Conservation (phyloP, 2,329 filamentous ascomycete genomes). For the Huntiella abstrusa region DNA sequence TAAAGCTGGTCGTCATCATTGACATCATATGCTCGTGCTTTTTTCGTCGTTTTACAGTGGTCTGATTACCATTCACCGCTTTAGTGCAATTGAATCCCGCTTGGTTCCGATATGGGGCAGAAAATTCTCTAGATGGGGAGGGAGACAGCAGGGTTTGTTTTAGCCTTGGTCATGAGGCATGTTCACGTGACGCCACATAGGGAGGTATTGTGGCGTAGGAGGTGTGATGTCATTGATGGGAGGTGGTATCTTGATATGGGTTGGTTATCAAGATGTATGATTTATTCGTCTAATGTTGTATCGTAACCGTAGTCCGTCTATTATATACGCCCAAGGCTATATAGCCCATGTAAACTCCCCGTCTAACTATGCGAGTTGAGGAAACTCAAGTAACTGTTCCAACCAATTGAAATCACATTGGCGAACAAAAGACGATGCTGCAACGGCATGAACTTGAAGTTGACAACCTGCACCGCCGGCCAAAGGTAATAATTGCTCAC, state of each 20-base stretch:
- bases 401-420: constrained; percentile 55
- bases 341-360: neutral
- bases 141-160: neutral
- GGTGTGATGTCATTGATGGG: constrained; percentile 1
- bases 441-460: constrained; percentile 74
- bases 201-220: neutral
- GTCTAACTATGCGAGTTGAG: constrained; percentile 29
- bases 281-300: constrained; percentile 5
- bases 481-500: constrained; percentile 75
- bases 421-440: constrained; percentile 72
- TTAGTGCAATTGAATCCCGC: neutral
- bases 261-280: neutral
- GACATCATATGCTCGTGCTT: no score
- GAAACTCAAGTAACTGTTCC: constrained; percentile 47
- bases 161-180: constrained; percentile 4
- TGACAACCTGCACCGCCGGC: constrained; percentile 68
- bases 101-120: neutral
- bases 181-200: neutral
- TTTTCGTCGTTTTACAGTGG: neutral
- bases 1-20: no score
- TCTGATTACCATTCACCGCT: neutral
- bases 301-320: neutral
- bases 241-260: neutral
- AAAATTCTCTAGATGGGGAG: neutral
- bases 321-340: neutral